Evolutionary conservation across 2,329 filamentous ascomycete species (phyloP).

Genomic region (Colletotrichum tanaceti): DNA sequence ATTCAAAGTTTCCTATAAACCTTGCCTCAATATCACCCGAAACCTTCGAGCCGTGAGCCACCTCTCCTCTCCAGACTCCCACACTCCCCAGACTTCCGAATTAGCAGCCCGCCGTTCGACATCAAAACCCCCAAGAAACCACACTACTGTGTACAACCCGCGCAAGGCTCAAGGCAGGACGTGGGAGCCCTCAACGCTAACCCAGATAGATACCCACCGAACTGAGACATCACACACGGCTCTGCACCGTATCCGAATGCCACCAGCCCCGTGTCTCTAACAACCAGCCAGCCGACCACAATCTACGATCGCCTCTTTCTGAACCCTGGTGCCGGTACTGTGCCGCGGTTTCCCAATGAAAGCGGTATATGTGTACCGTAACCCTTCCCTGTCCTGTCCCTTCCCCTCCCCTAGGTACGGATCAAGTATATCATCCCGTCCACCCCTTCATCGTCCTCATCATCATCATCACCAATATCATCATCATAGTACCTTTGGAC

Average conservation of each 20-base stretch:
- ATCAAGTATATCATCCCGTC: background rate
- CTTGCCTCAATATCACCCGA: background rate
- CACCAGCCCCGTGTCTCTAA: constrained; percentile 25
- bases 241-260: constrained; percentile 23
- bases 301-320: background rate
- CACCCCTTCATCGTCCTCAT: background rate
- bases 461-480: too few species aligned
- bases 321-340: background rate
- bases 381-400: background rate
- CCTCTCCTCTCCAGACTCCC: too few species aligned
- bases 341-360: background rate
- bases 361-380: background rate
- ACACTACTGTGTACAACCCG: background rate
- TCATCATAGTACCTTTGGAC: background rate
- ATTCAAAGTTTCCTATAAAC: background rate
- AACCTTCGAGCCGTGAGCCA: background rate
- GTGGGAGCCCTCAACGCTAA: background rate
- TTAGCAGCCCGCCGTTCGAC: background rate
- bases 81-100: background rate
- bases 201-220: constrained; percentile 19
- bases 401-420: background rate
- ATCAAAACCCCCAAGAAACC: background rate
- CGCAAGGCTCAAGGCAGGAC: background rate
- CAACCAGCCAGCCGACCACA: background rate
- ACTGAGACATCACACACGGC: constrained; percentile 30